Evolutionary conservation across 2,329 filamentous ascomycete species (phyloP), one percentile per base, ranked within the genome.

Genomic region (Emydomyces testavorans): DNA sequence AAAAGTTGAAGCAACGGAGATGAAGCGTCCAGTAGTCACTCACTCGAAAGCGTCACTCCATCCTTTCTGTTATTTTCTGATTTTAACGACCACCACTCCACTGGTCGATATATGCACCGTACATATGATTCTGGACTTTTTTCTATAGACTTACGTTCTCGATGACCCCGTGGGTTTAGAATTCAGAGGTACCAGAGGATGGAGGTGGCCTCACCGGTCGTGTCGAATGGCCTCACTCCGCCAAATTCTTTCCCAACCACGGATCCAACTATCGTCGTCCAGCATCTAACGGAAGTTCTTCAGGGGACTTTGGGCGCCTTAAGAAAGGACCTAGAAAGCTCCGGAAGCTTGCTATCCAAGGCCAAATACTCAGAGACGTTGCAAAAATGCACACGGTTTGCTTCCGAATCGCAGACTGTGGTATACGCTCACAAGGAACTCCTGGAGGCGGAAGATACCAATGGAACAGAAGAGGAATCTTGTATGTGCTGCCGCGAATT

Each of bases 371-470:
- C 75, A 46, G 90, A 96, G 58, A 95, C 92, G 5, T 70, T 94
- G 49, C 81, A 88, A 62, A 79, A 87, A 70, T 95, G 90, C 67
- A 80, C 80, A 56, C 83, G 89, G 59, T 96, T 96, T 67, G 88
- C 88, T 50, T 80, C 81, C 52, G 93, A 98, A 67, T 76, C 83
- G 50, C 87, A 94, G 69, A 80, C 83, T 53, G 87, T 84, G 48
- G 73, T 98, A 54, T 96, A 96, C 68, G 82, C 95, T 54, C 84
- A 92, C 63, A 94, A 56, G 41, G 53, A 69, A 52, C 57, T 82
- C 54, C 68, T 76, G 46, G 71, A 74, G 54, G 72, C 73, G 10
- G 71, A 76, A 41, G 65, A 53, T 48, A 73, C 60, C 36, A 65
- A 67, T 53, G 63, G 58, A 39, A 56, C 60, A 31, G 57, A 60